These are phyloP conservation scores for Paracoccidioides brasiliensis DNA, from an alignment of 2,329 filamentous ascomycete genomes.

Conservation along the genomic window DNA sequence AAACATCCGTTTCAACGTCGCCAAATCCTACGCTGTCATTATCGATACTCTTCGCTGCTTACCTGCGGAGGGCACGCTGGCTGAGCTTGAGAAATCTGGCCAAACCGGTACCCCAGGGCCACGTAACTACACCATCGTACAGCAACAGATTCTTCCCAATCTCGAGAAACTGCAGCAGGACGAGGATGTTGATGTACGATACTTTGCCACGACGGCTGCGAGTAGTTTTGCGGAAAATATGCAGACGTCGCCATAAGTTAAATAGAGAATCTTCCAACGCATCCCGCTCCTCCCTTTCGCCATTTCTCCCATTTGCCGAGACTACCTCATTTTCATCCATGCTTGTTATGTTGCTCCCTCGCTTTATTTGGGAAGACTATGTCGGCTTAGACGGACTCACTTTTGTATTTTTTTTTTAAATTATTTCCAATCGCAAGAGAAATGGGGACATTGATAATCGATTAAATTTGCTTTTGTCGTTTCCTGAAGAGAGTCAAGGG, in stretches of 20 bases:
- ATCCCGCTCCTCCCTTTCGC: background rate
- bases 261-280: background rate
- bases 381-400: background rate
- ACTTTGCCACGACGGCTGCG: conserved; percentile 86
- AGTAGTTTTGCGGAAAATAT: conserved; percentile 41
- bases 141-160: conserved; percentile 74
- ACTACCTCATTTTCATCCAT: background rate
- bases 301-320: background rate
- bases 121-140: conserved; percentile 65
- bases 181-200: conserved; percentile 94
- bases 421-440: no score
- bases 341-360: background rate
- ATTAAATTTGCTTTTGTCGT: no score
- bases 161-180: conserved; percentile 93
- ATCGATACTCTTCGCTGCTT: conserved; percentile 86
- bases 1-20: conserved; percentile 98
- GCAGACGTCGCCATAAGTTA: conserved; percentile 38
- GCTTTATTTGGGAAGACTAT: background rate
- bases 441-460: no score
- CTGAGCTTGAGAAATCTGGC: conserved; percentile 69
- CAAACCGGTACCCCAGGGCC: conserved; percentile 44
- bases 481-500: no score
- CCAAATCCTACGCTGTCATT: conserved; percentile 86
- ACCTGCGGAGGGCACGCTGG: conserved; percentile 75
- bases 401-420: background rate